phyloP scores from a whole-genome alignment of 257 asterid species.

The Nicotiana obtusifolia region DNA sequence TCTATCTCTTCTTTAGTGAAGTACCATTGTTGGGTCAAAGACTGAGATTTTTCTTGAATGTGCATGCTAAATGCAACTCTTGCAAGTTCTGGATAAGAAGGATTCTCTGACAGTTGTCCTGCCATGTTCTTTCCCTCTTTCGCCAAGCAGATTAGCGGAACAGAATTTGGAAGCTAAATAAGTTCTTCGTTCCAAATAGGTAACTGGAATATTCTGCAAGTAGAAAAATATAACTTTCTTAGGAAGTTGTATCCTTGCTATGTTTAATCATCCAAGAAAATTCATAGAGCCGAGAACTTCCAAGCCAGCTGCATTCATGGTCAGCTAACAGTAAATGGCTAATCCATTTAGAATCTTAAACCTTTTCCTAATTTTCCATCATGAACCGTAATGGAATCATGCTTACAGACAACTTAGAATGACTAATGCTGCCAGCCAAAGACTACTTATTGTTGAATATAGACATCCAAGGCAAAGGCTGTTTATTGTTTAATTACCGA shows the following conservation, averaged over 20 bases:
- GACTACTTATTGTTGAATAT: neutral
- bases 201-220: neutral
- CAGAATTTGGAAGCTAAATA: neutral
- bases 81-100: constrained; percentile 23
- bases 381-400: neutral
- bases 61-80: constrained; percentile 10
- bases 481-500: neutral
- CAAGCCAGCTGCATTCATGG: neutral
- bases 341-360: neutral
- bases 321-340: neutral
- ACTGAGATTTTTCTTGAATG: constrained; percentile 16
- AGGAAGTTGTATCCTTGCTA: neutral
- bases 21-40: constrained; percentile 35
- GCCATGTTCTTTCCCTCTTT: constrained; percentile 37
- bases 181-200: neutral
- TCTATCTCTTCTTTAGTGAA: constrained; percentile 52
- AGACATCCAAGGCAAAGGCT: neutral
- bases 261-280: neutral
- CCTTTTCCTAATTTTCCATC: neutral
- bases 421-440: neutral
- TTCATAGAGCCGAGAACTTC: neutral
- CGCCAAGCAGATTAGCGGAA: constrained; percentile 12
- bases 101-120: constrained; percentile 29
- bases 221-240: neutral
- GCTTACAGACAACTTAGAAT: neutral